A percentile compares a stretch with the other conserved stretches of the same genome.
These are phyloP conservation scores for Hanseniaspora occidentalis DNA, from an alignment of 805 yeast genomes.

Conservation along the genomic window DNA sequence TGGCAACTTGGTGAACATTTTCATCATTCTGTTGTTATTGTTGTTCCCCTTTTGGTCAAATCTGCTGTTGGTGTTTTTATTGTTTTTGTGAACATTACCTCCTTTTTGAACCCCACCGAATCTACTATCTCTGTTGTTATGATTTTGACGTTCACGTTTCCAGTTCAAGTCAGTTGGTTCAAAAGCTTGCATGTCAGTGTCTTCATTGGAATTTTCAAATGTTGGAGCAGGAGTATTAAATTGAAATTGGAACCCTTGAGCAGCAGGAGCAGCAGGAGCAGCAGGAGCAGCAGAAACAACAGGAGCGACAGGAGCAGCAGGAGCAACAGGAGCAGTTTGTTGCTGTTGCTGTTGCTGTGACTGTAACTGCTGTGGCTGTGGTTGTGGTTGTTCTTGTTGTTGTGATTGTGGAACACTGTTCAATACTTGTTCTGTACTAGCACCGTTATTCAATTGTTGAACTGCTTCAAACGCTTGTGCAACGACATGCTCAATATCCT, in stretches of 20 bases:
- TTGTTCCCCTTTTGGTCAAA: conserved; percentile 14
- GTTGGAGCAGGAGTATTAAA: neutral
- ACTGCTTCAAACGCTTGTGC: conserved; percentile 42
- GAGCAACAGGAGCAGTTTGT: conserved; percentile 7
- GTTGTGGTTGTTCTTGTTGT: conserved; percentile 9
- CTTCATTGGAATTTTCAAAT: no score
- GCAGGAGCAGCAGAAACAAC: conserved; percentile 5
- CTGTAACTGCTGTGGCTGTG: conserved; percentile 5
- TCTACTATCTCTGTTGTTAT: conserved; percentile 9
- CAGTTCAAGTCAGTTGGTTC: neutral
- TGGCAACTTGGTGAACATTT: conserved; percentile 27
- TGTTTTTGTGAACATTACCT: conserved; percentile 13
- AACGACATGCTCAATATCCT: conserved; percentile 45
- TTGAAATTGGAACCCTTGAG: neutral
- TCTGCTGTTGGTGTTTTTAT: conserved; percentile 19
- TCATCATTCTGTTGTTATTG: conserved; percentile 8
- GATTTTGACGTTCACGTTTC: conserved; percentile 2
- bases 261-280: conserved; percentile 6
- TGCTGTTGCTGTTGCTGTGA: conserved; percentile 7
- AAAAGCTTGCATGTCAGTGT: neutral
- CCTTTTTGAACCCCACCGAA: conserved; percentile 13
- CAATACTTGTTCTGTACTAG: conserved; percentile 19
- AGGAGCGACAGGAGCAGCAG: neutral
- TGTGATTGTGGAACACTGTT: conserved; percentile 15
- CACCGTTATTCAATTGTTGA: conserved; percentile 4